Conservation (phyloP, 2,329 filamentous ascomycete species). For the Colletotrichum tofieldiae region DNA sequence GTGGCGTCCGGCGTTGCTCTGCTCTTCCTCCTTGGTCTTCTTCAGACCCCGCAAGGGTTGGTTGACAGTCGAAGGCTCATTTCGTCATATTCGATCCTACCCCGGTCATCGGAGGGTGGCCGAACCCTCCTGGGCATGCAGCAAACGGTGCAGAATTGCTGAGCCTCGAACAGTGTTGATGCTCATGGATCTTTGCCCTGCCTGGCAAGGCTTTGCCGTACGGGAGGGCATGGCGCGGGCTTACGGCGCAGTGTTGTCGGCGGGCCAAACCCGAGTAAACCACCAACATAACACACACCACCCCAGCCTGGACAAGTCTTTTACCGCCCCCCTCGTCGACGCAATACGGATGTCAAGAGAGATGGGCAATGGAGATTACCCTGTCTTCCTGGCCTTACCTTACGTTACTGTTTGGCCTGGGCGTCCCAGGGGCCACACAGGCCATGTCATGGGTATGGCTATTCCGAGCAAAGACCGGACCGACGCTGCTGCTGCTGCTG, state of each 20-base stretch:
- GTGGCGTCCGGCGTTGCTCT: neutral
- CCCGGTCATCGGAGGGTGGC: slow-evolving; percentile 39
- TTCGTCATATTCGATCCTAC: slow-evolving; percentile 25
- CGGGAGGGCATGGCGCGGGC: slow-evolving; percentile 3
- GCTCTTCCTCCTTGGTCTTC: neutral
- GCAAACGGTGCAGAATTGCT: slow-evolving; percentile 9
- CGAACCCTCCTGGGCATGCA: slow-evolving; percentile 30
- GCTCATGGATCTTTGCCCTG: slow-evolving; percentile 4
- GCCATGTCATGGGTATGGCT: slow-evolving; percentile 31
- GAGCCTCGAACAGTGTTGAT: slow-evolving; percentile 20
- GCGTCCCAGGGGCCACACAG: slow-evolving; percentile 25
- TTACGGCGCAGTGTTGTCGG: neutral
- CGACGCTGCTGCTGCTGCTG: neutral
- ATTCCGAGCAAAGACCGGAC: slow-evolving; percentile 32
- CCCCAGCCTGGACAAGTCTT: slow-evolving; percentile 10
- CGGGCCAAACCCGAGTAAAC: neutral
- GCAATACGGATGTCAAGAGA: neutral
- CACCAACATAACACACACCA: neutral
- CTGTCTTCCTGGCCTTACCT: neutral
- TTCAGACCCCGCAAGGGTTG: slow-evolving; percentile 5
- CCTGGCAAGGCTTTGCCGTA: slow-evolving; percentile 13
- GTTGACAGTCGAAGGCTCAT: slow-evolving; percentile 1
- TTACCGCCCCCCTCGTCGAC: neutral
- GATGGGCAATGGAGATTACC: slow-evolving; percentile 13
- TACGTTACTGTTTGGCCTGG: slow-evolving; percentile 18